Evolutionary conservation across 306 rosid genomes (phyloP).

Genomic region (Lathyrus tuberosus): DNA sequence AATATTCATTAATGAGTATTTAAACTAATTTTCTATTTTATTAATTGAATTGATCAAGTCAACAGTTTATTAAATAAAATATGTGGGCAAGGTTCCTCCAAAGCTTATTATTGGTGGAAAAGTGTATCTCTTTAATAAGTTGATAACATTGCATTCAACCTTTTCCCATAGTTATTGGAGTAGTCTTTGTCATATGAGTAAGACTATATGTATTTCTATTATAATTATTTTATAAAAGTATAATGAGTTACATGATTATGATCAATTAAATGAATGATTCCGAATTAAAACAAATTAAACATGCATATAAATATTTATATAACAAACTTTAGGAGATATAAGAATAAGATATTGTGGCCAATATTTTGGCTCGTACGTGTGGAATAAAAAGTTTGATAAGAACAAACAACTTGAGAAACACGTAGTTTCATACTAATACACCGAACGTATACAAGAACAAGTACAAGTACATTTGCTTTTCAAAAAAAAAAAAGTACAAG

Average conservation of each 20-base stretch:
- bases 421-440: too few species aligned
- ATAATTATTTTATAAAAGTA: background rate
- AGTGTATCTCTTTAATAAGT: slow-evolving; percentile 13
- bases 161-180: slow-evolving; percentile 35
- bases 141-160: slow-evolving; percentile 19
- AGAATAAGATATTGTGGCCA: slow-evolving; percentile 12
- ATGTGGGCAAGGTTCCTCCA: slow-evolving; percentile 24
- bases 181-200: slow-evolving; percentile 42
- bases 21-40: background rate
- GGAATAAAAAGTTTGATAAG: slow-evolving; percentile 6
- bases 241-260: slow-evolving; percentile 1
- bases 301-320: background rate
- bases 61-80: background rate
- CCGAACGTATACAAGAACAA: too few species aligned
- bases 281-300: background rate
- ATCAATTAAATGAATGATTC: slow-evolving; percentile 5
- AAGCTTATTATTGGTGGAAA: slow-evolving; percentile 12
- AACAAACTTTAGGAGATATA: background rate
- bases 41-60: background rate
- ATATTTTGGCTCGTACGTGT: slow-evolving; percentile 13
- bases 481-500: too few species aligned
- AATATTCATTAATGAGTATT: too few species aligned
- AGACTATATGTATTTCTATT: slow-evolving; percentile 14
- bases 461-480: too few species aligned
- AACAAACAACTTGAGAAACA: background rate